Base-by-base conservation (phyloP, 768 basidiomycete species). In the Gautieria morchelliformis region DNA sequence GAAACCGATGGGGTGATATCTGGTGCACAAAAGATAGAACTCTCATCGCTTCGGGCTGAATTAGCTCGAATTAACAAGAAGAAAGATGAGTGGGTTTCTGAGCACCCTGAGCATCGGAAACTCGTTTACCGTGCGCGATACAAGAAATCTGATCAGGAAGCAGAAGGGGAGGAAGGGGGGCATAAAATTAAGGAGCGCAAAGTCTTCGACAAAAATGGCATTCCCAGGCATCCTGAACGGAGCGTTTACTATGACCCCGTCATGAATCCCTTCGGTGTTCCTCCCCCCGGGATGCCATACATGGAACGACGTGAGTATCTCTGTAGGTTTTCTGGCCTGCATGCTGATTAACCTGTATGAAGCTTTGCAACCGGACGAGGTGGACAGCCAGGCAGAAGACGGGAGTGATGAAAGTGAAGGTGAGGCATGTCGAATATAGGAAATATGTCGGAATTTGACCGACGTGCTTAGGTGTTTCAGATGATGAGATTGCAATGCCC, bases 241-340 rank as follows among this genome's bases (percentile, higher is more conserved):
- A 92, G 89, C 70, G 75, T 94, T 37, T 97, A 95, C 69, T 97
- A 93, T 72, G 89, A 98, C 64, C 80, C 89, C 30, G 80, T 93
- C 42, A 85, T 94, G 81, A 98, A 98, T 67, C 92, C 93, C 22
- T 93, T 77, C 66, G 94, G 93, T 30, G 89, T 93, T 17, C 84
- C 94, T 19, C 94, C 94, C 42, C 95, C 94, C 12, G 95, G 95
- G 7, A 91, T 96, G 93, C 92, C 90, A n/a, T 97, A 96, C 69
- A 73, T 81, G 58, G 91, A 97, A 68, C 72, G 86, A 72, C 80
- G 93, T 94, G 63, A 71, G 87, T 75, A 10, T 32, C 6, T 22
- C 58, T 19, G 7, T 27, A 33, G 12, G 17, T n/a, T 32, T 58
- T 33, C 30, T 60, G 45, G 14, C 4, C 41, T 12, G 10, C 14